phyloP scores from a whole-genome alignment of 2,329 filamentous ascomycete species.

The Cryphonectria parasitica region DNA sequence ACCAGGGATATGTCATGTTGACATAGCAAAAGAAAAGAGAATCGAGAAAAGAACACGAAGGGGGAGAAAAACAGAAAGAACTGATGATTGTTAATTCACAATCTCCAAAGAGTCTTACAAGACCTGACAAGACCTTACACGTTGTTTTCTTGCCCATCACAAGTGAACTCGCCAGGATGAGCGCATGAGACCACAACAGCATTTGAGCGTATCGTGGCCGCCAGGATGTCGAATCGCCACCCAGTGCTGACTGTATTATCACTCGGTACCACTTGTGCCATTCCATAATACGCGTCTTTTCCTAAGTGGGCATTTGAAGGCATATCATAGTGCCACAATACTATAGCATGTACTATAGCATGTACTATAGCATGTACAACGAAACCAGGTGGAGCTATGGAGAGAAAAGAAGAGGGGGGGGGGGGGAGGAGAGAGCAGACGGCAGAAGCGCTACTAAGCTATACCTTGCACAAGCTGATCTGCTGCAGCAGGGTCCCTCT shows the following conservation, averaged over 20 bases:
- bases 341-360: background rate
- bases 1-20: too few species aligned
- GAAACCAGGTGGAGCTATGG: background rate
- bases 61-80: too few species aligned
- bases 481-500: background rate
- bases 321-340: background rate
- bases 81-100: too few species aligned
- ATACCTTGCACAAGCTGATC: background rate
- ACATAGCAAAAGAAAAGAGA: too few species aligned
- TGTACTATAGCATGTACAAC: background rate
- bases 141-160: background rate
- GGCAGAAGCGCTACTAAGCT: background rate
- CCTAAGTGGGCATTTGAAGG: background rate
- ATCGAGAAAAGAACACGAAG: too few species aligned
- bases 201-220: background rate
- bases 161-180: background rate
- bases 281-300: background rate
- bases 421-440: background rate
- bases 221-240: background rate
- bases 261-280: background rate
- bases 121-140: background rate
- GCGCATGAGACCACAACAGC: background rate
- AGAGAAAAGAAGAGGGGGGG: background rate
- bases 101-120: too few species aligned
- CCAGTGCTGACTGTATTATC: background rate